These are phyloP conservation scores for Didymella lethalis DNA, from an alignment of 2,329 filamentous ascomycete genomes.

Conservation along the genomic window DNA sequence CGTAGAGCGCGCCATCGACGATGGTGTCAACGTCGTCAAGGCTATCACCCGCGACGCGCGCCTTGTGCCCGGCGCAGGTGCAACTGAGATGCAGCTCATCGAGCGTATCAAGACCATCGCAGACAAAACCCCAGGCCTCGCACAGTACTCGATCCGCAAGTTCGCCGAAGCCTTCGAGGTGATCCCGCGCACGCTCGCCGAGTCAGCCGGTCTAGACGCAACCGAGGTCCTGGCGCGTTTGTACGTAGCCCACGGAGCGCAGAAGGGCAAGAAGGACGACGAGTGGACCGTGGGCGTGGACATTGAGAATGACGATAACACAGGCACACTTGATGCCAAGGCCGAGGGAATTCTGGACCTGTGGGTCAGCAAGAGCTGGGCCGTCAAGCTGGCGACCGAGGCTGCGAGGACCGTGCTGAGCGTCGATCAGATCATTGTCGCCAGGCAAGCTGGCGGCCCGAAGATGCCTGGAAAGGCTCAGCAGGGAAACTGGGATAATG, in stretches of 20 bases:
- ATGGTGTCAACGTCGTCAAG: constrained; percentile 98
- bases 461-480: constrained; percentile 92
- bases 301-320: constrained; percentile 84
- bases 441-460: constrained; percentile 93
- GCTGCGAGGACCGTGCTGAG: constrained; percentile 91
- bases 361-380: constrained; percentile 92
- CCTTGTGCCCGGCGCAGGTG: constrained; percentile 91
- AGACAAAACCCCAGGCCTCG: constrained; percentile 89
- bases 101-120: constrained; percentile 90
- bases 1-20: constrained; percentile 94
- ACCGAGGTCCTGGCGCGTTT: constrained; percentile 94
- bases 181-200: constrained; percentile 89
- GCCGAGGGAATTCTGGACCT: constrained; percentile 92
- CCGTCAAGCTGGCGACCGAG: constrained; percentile 95
- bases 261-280: constrained; percentile 63
- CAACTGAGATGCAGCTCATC: constrained; percentile 91
- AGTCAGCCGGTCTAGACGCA: constrained; percentile 93
- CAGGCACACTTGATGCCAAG: constrained; percentile 83
- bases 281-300: constrained; percentile 95
- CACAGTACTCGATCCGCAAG: constrained; percentile 97
- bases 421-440: constrained; percentile 98
- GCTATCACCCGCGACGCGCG: constrained; percentile 93
- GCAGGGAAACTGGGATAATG: constrained; percentile 74
- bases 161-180: constrained; percentile 98
- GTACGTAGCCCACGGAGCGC: constrained; percentile 85